phyloP scores from a whole-genome alignment of 2,329 filamentous ascomycete species.

The Alternaria brassicae region DNA sequence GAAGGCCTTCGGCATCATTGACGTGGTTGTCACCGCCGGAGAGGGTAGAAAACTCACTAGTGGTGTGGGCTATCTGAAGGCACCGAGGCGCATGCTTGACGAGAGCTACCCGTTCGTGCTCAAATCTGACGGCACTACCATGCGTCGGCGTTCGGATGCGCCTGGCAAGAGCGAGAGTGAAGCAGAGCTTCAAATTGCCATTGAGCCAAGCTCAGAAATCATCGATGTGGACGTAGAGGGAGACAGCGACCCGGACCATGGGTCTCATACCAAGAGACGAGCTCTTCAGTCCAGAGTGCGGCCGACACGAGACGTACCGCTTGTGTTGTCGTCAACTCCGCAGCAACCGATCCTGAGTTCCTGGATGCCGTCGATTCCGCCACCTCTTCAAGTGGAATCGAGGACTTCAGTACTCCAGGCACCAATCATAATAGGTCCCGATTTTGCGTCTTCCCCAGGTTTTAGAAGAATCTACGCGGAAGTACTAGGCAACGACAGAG shows the following conservation, averaged over 20 bases:
- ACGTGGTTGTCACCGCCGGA: slow-evolving; percentile 48
- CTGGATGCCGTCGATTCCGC: not conserved
- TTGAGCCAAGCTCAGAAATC: not conserved
- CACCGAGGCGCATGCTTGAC: slow-evolving; percentile 34
- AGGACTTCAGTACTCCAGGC: not conserved
- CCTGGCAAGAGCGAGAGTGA: not conserved
- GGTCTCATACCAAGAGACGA: slow-evolving; percentile 11
- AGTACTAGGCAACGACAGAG: not conserved
- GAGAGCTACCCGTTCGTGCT: slow-evolving; percentile 19
- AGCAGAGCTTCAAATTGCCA: not conserved
- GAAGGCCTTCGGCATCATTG: slow-evolving; percentile 48
- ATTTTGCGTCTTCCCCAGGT: not conserved
- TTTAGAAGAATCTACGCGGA: not conserved
- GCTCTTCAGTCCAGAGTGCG: not conserved
- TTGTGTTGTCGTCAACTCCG: not conserved
- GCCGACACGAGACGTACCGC: not conserved
- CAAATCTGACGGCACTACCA: not conserved
- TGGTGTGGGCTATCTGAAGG: slow-evolving; percentile 31
- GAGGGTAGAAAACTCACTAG: slow-evolving; percentile 35
- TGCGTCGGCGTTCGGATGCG: not conserved
- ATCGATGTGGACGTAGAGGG: slow-evolving; percentile 15
- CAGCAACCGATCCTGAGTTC: not conserved
- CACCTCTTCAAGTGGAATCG: not conserved
- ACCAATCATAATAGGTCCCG: not conserved
- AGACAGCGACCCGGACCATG: slow-evolving; percentile 8